Percentiles rank a stretch among this genome's conserved stretches.
Evolutionary conservation across 176 grass and related monocot genomes (phyloP).

Genomic region (Bonia amplexicaulis): DNA sequence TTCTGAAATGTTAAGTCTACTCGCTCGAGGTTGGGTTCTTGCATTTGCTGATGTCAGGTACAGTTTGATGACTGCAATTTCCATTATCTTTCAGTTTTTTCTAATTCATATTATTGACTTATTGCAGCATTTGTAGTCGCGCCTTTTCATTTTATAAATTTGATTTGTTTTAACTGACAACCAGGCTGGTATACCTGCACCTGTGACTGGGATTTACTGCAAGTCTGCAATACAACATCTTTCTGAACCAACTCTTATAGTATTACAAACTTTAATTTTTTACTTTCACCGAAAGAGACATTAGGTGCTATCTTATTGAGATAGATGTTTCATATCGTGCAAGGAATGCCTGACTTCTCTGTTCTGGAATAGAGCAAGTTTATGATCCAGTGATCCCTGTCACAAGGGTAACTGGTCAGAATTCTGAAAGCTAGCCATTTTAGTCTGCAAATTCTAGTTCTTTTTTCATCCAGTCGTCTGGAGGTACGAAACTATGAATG

Average conservation of each 20-base stretch:
- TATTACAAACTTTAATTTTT: not conserved
- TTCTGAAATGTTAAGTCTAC: slow-evolving; percentile 78
- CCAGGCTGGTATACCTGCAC: not conserved
- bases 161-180: not conserved
- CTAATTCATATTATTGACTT: not conserved
- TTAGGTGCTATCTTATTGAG: slow-evolving; percentile 12
- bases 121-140: not conserved
- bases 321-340: not conserved
- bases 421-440: not conserved
- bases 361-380: not conserved
- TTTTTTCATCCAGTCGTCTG: not conserved
- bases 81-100: slow-evolving; percentile 20
- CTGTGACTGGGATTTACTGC: not conserved
- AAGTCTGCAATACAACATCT: not conserved
- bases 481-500: not conserved
- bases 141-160: slow-evolving; percentile 13
- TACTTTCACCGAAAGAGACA: not conserved
- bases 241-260: slow-evolving; percentile 1
- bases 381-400: not conserved
- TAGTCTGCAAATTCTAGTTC: not conserved
- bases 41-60: slow-evolving; percentile 98
- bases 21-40: slow-evolving; percentile 84
- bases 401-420: not conserved
- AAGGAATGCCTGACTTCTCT: not conserved
- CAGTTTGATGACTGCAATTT: slow-evolving; percentile 21